phyloP scores from a whole-genome alignment of 2,329 filamentous ascomycete species.

The Malbranchea cinnamomea region DNA sequence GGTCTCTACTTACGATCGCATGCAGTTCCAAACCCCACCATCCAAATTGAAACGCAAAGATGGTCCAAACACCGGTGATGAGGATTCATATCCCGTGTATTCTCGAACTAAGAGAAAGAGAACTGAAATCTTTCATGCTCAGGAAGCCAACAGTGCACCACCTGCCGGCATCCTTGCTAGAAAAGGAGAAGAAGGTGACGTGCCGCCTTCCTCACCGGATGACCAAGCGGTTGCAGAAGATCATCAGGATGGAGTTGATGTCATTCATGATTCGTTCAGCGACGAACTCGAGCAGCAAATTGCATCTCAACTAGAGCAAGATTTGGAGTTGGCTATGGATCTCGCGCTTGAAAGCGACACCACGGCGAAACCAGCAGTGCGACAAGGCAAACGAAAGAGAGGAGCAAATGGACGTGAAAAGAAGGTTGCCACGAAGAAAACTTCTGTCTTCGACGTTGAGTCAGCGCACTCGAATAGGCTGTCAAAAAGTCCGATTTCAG shows the following conservation, averaged over 20 bases:
- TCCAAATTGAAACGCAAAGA: too few relatives aligned
- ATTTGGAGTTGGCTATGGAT: slow-evolving; percentile 26
- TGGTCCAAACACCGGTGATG: too few relatives aligned
- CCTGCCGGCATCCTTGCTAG: too few relatives aligned
- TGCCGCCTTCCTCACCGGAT: slow-evolving; percentile 1
- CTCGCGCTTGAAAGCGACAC: slow-evolving; percentile 9
- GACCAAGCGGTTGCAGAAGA: not conserved
- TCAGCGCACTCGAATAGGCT: too few relatives aligned
- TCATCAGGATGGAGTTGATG: slow-evolving; percentile 9
- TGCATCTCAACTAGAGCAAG: slow-evolving; percentile 31
- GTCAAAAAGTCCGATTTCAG: too few relatives aligned
- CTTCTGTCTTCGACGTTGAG: too few relatives aligned
- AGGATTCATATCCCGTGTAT: too few relatives aligned
- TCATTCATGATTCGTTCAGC: slow-evolving; percentile 20
- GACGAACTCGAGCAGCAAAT: slow-evolving; percentile 30
- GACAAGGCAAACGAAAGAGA: slow-evolving; percentile 19
- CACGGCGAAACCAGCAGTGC: not conserved
- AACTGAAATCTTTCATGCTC: too few relatives aligned
- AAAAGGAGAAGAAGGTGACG: not conserved
- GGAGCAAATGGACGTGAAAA: slow-evolving; percentile 3
- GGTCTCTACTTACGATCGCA: too few relatives aligned
- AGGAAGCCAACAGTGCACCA: too few relatives aligned
- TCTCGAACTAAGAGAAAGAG: too few relatives aligned
- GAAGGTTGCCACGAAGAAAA: slow-evolving; percentile 1
- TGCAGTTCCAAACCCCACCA: too few relatives aligned